Evolutionary conservation across 129 eudicot species (phyloP), one percentile per base, ranked within the genome.

Genomic region (Tagetes erecta): DNA sequence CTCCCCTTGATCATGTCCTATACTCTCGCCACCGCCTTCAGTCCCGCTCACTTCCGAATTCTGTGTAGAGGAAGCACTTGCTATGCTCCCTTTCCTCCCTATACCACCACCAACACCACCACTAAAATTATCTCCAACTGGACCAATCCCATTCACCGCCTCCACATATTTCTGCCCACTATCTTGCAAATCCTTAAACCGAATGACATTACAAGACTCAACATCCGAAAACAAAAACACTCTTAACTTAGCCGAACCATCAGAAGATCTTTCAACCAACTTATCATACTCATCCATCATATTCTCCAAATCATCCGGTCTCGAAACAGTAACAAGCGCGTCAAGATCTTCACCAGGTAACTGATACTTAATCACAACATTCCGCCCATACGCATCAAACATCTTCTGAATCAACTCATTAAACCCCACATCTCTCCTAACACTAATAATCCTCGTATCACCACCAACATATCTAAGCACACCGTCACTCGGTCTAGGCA

Each of bases 241-340:
- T 82, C 96, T 83, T 47, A 93, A 69, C 82, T 93, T 93, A 51
- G 87, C 85, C 0, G 96, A 89, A 56, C 90, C 92, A 68, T 92
- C 95, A 0, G 87, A 35, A 55, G 87, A 80, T 80, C 91, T 86
- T 75, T 90, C 96, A 31, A 76, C 41, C 74, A 93, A 45, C 78
- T 93, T 93, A 57, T 90, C 92, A 78, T 87, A 90, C 75, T 93
- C 98, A 30, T 93, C 98, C 96, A 93, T 87, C 98, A 93, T 87
- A 78, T 90, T 90, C 59, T 84, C 95, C 51, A 93, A 83, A 84
- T 93, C 98, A 81, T 93, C 96, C 5, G 86, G 80, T 67, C 92
- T 80, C 0, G 96, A 86, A 83, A 93, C 96, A 0, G 95, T 82
- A 6, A 93, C 95, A 68, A 93, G 92, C 12, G 96, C 88, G 71